Evolutionary conservation across 106 monocot species (phyloP), one percentile per base, ranked within the genome.

Genomic region (Dactylorhiza incarnata): DNA sequence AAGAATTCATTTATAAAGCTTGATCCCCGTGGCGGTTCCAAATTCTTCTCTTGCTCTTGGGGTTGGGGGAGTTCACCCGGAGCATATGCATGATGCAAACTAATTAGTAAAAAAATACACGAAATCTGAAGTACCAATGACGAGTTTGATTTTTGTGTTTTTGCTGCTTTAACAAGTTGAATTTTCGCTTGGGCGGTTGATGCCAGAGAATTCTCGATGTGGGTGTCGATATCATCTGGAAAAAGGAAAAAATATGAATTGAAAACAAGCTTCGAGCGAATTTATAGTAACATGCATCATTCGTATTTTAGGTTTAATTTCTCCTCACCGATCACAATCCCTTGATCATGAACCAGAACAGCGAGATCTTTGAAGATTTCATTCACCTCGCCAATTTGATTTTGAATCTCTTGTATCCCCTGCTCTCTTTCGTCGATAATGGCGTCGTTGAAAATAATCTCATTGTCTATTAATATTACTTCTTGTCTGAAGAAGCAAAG

Each of bases 361-460:
- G 89, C 91, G 48, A 95, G 91, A 19, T 95, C 91, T 52, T 91
- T 95, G 49, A 95, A 95, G 3, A 91, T 89, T 66, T 87, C 94
- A 74, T 95, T 89, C 13, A 95, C 94, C 73, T 95, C 91, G 63
- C 91, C 89, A 73, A 95, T 95, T 78, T 95, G 94, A 48, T 87
- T 81, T 46, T 95, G 91, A 58, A 95, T 89, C 75, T 95, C 94
- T 72, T 87, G 85, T 74, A 95, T 91, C 48, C 89, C 89, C 69
- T 95, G 89, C n/a, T 91, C 94, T 74, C 94, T 89, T 82, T 95
- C 94, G 80, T 91, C 94, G 77, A 91, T 95, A 56, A 95, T 91
- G 22, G 94, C 91, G 81, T 95, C 94, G 65, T 95, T 95, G 80
- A 91, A 95, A 46, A 85, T 83, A 53, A 95, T 84, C 69, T 95